These are phyloP conservation scores for Trypanosoma melophagium DNA, from an alignment of 208 protist genomes.

Conservation along the genomic window DNA sequence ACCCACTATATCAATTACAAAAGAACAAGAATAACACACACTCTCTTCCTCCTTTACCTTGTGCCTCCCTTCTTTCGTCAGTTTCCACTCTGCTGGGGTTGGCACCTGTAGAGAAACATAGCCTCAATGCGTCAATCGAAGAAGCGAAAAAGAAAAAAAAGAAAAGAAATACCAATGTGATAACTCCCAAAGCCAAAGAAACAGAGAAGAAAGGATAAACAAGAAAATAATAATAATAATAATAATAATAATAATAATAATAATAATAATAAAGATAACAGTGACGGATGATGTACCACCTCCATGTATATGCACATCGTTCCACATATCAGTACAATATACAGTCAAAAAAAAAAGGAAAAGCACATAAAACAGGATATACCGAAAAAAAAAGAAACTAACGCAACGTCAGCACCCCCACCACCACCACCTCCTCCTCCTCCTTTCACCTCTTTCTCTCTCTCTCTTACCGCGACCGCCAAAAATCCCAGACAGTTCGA, in stretches of 20 bases:
- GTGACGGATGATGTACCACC: neutral
- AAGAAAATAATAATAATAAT: conserved; percentile 8
- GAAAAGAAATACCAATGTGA: no score
- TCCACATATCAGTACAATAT: neutral
- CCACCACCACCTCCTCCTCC: neutral
- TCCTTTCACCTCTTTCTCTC: neutral
- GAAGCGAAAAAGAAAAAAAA: no score
- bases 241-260: neutral
- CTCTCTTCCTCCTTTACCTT: no score
- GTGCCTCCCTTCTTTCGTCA: no score
- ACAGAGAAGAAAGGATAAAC: conserved; percentile 13
- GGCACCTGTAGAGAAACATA: no score
- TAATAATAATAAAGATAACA: neutral
- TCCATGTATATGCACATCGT: neutral
- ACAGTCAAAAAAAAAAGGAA: neutral
- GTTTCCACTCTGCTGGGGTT: no score
- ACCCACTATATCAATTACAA: no score
- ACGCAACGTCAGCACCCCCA: neutral
- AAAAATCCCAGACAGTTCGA: conserved; percentile 75
- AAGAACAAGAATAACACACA: no score
- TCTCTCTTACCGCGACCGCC: conserved; percentile 31
- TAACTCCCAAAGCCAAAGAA: neutral
- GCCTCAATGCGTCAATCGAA: no score
- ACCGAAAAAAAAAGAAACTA: neutral
- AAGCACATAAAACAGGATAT: neutral